These are phyloP conservation scores for Salix suchowensis DNA, from an alignment of 345 rosid genomes.

Conservation along the genomic window DNA sequence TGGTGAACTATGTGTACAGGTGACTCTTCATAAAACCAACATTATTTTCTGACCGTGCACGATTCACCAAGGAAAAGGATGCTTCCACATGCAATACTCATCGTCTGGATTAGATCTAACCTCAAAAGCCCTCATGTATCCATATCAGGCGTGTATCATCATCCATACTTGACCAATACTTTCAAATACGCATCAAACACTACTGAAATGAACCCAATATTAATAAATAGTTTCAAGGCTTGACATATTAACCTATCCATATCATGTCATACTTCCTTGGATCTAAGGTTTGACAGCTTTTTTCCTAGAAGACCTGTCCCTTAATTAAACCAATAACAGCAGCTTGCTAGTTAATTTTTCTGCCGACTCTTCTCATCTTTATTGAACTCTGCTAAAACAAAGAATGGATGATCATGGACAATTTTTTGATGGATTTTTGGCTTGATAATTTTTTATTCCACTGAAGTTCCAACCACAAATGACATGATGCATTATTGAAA, in stretches of 20 bases:
- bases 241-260: neutral
- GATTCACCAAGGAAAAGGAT: neutral
- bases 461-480: neutral
- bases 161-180: neutral
- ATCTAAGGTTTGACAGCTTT: neutral
- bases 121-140: neutral
- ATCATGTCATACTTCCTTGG: neutral
- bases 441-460: neutral
- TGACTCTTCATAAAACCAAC: conserved; percentile 17
- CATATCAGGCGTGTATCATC: neutral
- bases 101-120: neutral
- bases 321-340: neutral
- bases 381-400: neutral
- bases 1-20: conserved; percentile 95
- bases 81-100: neutral
- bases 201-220: neutral
- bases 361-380: neutral
- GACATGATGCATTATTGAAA: neutral
- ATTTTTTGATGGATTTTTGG: neutral
- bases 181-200: neutral
- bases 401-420: neutral
- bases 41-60: neutral
- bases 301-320: neutral
- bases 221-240: neutral
- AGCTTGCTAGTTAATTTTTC: neutral